These are phyloP conservation scores for Backusella tuberculispora DNA, from an alignment of 192 early-diverging fungal species.

Conservation along the genomic window DNA sequence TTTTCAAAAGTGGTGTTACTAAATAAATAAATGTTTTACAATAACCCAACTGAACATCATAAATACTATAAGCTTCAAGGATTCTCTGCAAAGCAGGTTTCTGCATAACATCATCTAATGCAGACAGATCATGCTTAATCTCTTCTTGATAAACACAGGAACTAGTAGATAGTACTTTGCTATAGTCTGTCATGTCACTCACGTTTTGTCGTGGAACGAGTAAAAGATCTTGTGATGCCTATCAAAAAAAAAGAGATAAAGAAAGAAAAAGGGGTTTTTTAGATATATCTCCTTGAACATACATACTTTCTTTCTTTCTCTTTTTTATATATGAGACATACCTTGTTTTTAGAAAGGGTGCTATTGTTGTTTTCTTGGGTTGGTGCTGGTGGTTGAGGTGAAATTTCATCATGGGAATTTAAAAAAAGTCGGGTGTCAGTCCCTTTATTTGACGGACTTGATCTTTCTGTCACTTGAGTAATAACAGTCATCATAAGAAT, in stretches of 20 bases:
- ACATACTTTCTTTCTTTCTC: background rate
- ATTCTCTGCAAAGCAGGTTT: conserved; percentile 73
- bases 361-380: conserved; percentile 2
- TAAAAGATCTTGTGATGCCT: background rate
- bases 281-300: background rate
- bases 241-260: background rate
- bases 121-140: background rate
- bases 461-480: conserved; percentile 3
- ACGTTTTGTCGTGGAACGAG: background rate
- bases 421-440: background rate
- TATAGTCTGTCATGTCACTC: conserved; percentile 12
- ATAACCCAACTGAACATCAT: conserved; percentile 94
- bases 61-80: conserved; percentile 91
- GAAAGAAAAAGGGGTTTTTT: background rate
- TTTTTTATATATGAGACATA: background rate
- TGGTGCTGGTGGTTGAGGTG: background rate
- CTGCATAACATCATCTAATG: background rate
- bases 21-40: conserved; percentile 96
- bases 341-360: background rate
- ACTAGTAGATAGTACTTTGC: background rate
- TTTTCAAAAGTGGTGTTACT: conserved; percentile 87
- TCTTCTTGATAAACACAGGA: background rate
- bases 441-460: background rate
- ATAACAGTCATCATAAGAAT: background rate
- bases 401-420: conserved; percentile 9